These are phyloP conservation scores for Microsporum ferrugineum DNA, from an alignment of 2,329 filamentous ascomycete species.

Conservation along the genomic window DNA sequence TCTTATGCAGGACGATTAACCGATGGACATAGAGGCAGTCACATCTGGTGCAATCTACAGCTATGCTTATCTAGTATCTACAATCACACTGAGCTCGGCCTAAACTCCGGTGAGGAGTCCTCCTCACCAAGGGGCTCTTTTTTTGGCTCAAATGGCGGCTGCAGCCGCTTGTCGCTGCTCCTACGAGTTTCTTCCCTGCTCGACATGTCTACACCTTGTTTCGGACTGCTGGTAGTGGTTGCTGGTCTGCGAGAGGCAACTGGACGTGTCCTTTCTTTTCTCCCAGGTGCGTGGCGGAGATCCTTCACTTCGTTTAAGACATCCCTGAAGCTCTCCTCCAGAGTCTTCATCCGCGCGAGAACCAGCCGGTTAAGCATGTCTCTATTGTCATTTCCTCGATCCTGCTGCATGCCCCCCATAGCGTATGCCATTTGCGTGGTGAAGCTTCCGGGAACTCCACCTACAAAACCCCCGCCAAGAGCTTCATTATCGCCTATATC, in stretches of 20 bases:
- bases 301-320: slow-evolving; percentile 71
- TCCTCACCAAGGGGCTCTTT: neutral
- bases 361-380: slow-evolving; percentile 69
- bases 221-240: neutral
- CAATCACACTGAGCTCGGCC: slow-evolving; percentile 6
- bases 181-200: neutral
- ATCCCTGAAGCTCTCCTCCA: slow-evolving; percentile 83
- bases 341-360: slow-evolving; percentile 78
- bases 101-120: neutral
- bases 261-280: slow-evolving; percentile 2
- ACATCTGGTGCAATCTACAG: neutral
- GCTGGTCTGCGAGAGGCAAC: neutral
- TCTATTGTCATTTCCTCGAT: slow-evolving; percentile 42
- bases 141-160: neutral
- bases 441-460: slow-evolving; percentile 58
- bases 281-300: slow-evolving; percentile 35
- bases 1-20: neutral
- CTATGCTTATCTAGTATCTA: neutral
- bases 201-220: neutral
- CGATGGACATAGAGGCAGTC: neutral
- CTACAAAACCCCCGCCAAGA: slow-evolving; percentile 50
- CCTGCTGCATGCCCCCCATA: slow-evolving; percentile 45
- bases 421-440: slow-evolving; percentile 70
- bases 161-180: neutral
- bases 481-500: slow-evolving; percentile 56